Evolutionary conservation across 1,284 basidiomycete genomes (phyloP), one percentile per base, ranked within the genome.

Genomic region (Papiliotrema fonsecae): DNA sequence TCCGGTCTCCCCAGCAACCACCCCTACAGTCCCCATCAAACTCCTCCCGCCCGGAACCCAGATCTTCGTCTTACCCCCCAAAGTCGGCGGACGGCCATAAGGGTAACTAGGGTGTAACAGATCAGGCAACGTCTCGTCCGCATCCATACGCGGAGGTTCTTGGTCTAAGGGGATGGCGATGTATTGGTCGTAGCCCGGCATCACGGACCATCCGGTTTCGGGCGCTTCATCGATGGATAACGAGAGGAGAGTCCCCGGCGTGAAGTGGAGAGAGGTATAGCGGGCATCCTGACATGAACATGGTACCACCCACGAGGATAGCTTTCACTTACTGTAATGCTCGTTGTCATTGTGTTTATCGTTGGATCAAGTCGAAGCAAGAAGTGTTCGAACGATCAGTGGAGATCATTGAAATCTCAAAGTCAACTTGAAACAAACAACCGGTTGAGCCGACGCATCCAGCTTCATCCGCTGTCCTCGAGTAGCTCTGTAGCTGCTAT

Each of bases 141-240:
- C 60, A 49, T 70, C 70, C 13, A 60, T 30, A 2, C 59, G 42
- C 6, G 67, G 67, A 10, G 65, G 65, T 35, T 64, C 60, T 32
- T 61, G 62, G 35, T 57, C 42, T 7, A 27, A 10, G 1, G 60
- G 58, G 34, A 65, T 56, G 19, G 52, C 42, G 3, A 67, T 45
- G 22, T 65, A 50, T 42, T 69, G 61, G 54, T 70, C 70, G 50
- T 57, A 72, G 10, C 70, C 70, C 14, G 70, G 70, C 70, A 72
- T 70, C 25, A 70, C 67, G 41, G 55, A 54, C 67, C 67, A 69
- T 30, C 64, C 65, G 34, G 62, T 63, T 45, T 70, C 65, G 2
- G 68, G 61, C 4, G 62, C 56, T 22, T 64, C 60, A 49, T 72
- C 68, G 34, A 65, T 63, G 14, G 55, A 50, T 7, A 72, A 52